Conservation (phyloP, 345 rosid species). For the Angophora floribunda region DNA sequence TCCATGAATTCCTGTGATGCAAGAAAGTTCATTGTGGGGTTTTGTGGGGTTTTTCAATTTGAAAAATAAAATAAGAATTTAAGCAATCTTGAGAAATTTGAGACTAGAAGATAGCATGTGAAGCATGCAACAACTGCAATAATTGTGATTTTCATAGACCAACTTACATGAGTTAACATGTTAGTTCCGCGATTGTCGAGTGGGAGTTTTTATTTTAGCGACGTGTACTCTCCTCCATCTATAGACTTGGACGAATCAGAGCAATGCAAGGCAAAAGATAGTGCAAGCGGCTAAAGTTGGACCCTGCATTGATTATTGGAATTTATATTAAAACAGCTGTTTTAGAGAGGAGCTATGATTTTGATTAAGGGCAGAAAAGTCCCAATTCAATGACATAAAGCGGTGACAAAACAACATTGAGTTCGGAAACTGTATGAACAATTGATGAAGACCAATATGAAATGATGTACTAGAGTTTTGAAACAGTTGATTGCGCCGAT, state of each 20-base stretch:
- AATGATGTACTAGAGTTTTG: background rate
- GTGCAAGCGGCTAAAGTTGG: background rate
- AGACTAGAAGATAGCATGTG: background rate
- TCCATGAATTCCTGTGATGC: background rate
- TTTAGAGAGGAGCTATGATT: background rate
- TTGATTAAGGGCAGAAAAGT: background rate
- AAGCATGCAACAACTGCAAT: background rate
- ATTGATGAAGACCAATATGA: background rate
- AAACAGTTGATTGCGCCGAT: background rate
- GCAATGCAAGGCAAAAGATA: background rate
- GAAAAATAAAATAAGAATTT: background rate
- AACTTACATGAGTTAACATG: background rate
- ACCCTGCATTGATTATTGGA: background rate
- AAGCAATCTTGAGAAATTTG: background rate
- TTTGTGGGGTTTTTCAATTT: background rate
- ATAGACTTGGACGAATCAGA: background rate
- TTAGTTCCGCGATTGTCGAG: background rate
- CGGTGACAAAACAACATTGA: background rate
- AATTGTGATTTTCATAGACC: background rate
- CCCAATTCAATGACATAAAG: background rate
- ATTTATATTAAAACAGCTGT: background rate
- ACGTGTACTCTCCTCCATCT: background rate
- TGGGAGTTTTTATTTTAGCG: background rate
- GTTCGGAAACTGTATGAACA: background rate
- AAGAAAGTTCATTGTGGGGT: background rate